A percentile compares a stretch with the other conserved stretches of the same genome.
phyloP scores from a whole-genome alignment of 2,329 filamentous ascomycete species.

The Chlorencoelia australis region DNA sequence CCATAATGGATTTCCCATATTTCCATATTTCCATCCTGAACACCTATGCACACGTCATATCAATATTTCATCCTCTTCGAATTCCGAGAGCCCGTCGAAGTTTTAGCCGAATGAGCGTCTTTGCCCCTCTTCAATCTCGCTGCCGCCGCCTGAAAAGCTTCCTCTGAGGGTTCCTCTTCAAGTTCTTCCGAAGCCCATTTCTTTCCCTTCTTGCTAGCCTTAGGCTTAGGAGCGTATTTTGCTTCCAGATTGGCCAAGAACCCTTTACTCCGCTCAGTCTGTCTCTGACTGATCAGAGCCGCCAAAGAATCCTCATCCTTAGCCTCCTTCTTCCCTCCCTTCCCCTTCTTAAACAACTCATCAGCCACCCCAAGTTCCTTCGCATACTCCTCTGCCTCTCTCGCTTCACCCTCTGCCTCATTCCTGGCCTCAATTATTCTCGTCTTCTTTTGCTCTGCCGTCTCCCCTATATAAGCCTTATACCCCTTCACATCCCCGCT shows the following conservation, averaged over 20 bases:
- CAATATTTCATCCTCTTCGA: constrained; percentile 19
- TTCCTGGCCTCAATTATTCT: constrained; percentile 52
- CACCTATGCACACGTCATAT: too few relatives aligned
- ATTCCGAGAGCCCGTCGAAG: constrained; percentile 11
- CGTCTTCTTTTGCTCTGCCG: constrained; percentile 49
- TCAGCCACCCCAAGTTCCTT: constrained; percentile 67
- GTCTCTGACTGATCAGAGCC: constrained; percentile 65
- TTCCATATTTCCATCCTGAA: too few relatives aligned
- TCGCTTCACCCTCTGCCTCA: constrained; percentile 50
- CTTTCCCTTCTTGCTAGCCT: constrained; percentile 37
- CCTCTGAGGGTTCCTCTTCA: constrained; percentile 48
- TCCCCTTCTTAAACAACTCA: constrained; percentile 51
- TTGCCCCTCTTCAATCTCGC: constrained; percentile 32
- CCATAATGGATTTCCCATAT: too few relatives aligned
- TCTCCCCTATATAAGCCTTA: constrained; percentile 62
- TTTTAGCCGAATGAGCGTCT: constrained; percentile 3
- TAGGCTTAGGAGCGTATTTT: constrained; percentile 51
- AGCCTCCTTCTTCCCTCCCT: constrained; percentile 31
- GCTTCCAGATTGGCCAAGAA: constrained; percentile 69
- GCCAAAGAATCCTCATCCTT: constrained; percentile 45
- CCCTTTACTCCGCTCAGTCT: constrained; percentile 47
- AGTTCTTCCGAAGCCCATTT: constrained; percentile 49
- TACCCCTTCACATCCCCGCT: constrained; percentile 56
- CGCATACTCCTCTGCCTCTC: constrained; percentile 65
- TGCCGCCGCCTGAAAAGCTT: constrained; percentile 49